Evolutionary conservation across 75 land plant species (phyloP), one percentile per base, ranked within the genome.

Genomic region (Pinus tabuliformis): DNA sequence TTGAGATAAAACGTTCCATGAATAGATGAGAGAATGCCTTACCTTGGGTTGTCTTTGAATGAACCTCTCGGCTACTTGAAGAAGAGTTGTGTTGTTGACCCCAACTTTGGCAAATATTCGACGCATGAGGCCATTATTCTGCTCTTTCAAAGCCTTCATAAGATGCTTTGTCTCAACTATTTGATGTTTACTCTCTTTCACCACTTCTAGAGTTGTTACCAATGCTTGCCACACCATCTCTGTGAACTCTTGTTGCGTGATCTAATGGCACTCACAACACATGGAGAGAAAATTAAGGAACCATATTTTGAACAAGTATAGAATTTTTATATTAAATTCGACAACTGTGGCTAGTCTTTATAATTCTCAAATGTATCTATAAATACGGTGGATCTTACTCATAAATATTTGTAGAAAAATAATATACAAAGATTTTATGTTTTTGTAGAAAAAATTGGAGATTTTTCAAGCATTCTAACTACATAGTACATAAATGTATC

Each of bases 211-310:
- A 8, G 94, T 89, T 42, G 91, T 88, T 36, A 90, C 87, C 16
- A 96, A 81, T 9, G 91, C 99, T 75, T 96, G 97, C 99, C 99
- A 96, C 18, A 97, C 99, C 99, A 94, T 96, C 80, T 93, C 99
- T 28, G 99, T 96, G 70, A 86, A 96, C 77, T 94, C 94, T 30
- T 85, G 82, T 57, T 88, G 92, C 54, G 80, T 90, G 73, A 90
- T 83, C 99, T 95, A 76, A 30, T 37, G 66, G 33, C 33, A 72
- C 62, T 33, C 18, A 0, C n/a, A 64, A 30, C 42, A n/a, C 24
- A 68, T 39, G 11, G 9, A 42, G 2, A 1, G 42, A 68, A n/a
- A n/a, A 49, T 49, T 49, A 49, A 11, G 54, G 12, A 49, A 49
- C 54, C 54, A 49, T 49, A 49, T 49, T 49, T 49, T 49, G 54